Base-by-base conservation (phyloP, 2,329 filamentous ascomycete genomes). In the Chrysosporium queenslandicum region DNA sequence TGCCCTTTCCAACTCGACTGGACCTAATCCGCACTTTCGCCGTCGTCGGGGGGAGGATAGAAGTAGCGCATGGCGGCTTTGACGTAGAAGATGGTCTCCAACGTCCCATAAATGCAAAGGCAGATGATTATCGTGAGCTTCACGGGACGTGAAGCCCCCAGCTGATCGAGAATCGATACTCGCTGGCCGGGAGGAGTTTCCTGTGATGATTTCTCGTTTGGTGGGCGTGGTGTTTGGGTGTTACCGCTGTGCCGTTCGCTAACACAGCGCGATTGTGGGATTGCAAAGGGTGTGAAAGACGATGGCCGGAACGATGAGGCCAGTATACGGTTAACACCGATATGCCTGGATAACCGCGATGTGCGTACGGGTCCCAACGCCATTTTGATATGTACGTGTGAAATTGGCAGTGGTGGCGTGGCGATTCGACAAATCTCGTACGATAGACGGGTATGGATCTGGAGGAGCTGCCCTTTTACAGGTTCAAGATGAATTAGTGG, bases 31-130 rank as follows among this genome's bases (percentile, higher is more conserved):
- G n/a, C n/a, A n/a, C n/a, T n/a, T n/a, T 18, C 37, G 4, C n/a
- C 16, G 4, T 20, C 37, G 9, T 41, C n/a, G 37, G 16, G 18
- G 29, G 41, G 50, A 16, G 50, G 42, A 34, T 46, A 30, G 23
- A 53, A 53, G 23, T 53, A 53, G 30, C 50, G 42, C 14, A 47
- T 53, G 4, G 43, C 43, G 14, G 50, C 50, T 41, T 47, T 53
- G 50, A 29, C 23, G 18, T 53, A 47, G 32, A 53, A 53, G 14
- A 53, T 23, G n/a, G 50, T 53, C 32, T 53, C 50, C 42, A 53
- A 21, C 8, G 50, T 47, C 12, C 42, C 32, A 16, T 37, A 47
- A 5, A 53, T 40, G 32, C 27, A 53, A 6, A 53, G 34, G 34
- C 20, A 37, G 16, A 47, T n/a, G 43, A 53, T 32, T 14, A 53